Evolutionary conservation across 345 rosid genomes (phyloP).

Genomic region (Erysimum cheiranthoides): DNA sequence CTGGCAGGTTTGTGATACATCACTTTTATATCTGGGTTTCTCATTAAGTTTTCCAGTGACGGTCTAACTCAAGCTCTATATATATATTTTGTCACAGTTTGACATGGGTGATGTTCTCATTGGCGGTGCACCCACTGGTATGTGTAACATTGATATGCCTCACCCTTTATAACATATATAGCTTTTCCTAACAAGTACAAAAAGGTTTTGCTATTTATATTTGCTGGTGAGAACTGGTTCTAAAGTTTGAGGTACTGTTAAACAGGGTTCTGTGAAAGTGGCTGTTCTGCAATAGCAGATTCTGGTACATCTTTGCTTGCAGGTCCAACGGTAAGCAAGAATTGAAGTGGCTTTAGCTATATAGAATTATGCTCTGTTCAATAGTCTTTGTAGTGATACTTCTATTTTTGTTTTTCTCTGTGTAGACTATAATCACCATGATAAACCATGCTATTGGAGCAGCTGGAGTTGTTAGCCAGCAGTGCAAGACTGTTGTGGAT

Average conservation of each 20-base stretch:
- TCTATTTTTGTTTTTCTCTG: conserved; percentile 15
- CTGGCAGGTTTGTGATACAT: conserved; percentile 80
- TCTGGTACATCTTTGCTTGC: conserved; percentile 96
- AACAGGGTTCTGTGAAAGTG: conserved; percentile 74
- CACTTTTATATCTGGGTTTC: conserved; percentile 20
- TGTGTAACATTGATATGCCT: conserved; percentile 27
- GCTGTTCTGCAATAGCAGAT: conserved; percentile 96
- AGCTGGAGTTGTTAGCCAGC: conserved; percentile 75
- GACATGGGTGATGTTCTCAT: conserved; percentile 93
- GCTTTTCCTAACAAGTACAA: background rate
- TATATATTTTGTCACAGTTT: conserved; percentile 55
- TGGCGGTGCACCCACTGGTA: conserved; percentile 79
- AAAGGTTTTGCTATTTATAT: conserved; percentile 12
- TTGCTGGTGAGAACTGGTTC: conserved; percentile 17
- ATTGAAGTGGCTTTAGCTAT: conserved; percentile 7
- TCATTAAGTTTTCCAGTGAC: background rate
- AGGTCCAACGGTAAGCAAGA: conserved; percentile 79
- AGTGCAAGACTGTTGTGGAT: conserved; percentile 84
- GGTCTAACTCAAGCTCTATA: conserved; percentile 22
- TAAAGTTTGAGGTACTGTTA: conserved; percentile 34
- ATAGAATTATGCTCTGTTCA: conserved; percentile 6
- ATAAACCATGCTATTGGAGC: conserved; percentile 95
- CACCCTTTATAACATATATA: background rate
- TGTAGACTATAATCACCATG: conserved; percentile 75
- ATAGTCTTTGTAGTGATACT: conserved; percentile 14